Evolutionary conservation across 257 asterid genomes (phyloP).

Genomic region (Petunia secreta): DNA sequence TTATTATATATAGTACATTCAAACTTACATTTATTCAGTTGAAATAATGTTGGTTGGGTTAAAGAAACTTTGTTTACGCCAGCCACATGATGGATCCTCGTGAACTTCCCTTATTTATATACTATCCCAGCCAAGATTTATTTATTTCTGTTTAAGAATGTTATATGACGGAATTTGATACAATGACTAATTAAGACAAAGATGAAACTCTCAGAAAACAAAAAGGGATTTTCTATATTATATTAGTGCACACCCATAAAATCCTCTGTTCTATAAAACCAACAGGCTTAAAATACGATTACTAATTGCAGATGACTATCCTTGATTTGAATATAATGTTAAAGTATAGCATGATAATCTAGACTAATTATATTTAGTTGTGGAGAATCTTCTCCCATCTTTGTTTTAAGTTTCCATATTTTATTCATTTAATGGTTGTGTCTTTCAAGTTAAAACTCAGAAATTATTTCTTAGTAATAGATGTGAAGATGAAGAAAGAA

Average conservation of each 20-base stretch:
- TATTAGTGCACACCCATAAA: not conserved
- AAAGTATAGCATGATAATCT: not conserved
- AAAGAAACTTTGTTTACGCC: constrained; percentile 12
- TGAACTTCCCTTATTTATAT: not conserved
- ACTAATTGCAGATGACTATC: not conserved
- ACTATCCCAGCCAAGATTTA: not conserved
- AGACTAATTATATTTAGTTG: not conserved
- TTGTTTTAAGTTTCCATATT: not conserved
- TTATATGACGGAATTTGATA: not conserved
- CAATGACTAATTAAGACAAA: too few species aligned
- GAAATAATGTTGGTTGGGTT: not conserved
- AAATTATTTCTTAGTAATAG: not conserved
- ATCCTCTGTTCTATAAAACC: not conserved
- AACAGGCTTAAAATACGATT: not conserved
- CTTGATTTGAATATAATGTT: not conserved
- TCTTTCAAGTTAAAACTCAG: not conserved
- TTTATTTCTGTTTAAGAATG: not conserved
- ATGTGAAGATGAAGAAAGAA: not conserved
- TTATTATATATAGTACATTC: not conserved
- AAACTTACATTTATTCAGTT: constrained; percentile 1
- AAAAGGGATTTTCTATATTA: not conserved
- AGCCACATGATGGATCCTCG: not conserved
- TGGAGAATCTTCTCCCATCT: not conserved
- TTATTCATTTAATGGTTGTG: not conserved
- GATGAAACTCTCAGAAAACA: not conserved